A percentile compares a stretch with the other conserved stretches of the same genome.
phyloP scores from a whole-genome alignment of 2,329 filamentous ascomycete species.

The Zopfia rhizophila region DNA sequence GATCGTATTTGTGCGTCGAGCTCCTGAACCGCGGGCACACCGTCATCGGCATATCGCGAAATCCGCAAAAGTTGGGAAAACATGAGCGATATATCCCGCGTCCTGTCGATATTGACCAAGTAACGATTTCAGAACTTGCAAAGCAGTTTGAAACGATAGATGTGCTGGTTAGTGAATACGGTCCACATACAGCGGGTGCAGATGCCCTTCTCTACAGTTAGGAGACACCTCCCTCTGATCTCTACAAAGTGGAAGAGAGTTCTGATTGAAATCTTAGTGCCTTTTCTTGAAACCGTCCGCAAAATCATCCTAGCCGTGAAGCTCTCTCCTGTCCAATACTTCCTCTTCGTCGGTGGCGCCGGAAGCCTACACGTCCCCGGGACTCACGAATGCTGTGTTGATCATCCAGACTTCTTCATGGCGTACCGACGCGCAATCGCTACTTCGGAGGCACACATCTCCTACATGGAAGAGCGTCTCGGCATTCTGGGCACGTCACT shows the following conservation, averaged over 20 bases:
- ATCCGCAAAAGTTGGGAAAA: slow-evolving; percentile 42
- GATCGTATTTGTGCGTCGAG: slow-evolving; percentile 46
- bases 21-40: slow-evolving; percentile 46
- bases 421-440: slow-evolving; percentile 48
- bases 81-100: slow-evolving; percentile 42
- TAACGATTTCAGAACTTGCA: slow-evolving; percentile 37
- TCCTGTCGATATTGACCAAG: slow-evolving; percentile 36
- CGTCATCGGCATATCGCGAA: slow-evolving; percentile 47
- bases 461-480: slow-evolving; percentile 48
- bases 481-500: slow-evolving; percentile 40
- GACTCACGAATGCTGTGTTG: slow-evolving; percentile 33
- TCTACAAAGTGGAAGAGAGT: neutral
- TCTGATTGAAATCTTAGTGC: slow-evolving; percentile 32
- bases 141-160: slow-evolving; percentile 39
- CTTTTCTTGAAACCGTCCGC: slow-evolving; percentile 47
- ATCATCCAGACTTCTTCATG: slow-evolving; percentile 47
- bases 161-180: slow-evolving; percentile 46
- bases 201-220: slow-evolving; percentile 44
- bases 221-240: slow-evolving; percentile 7
- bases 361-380: slow-evolving; percentile 43
- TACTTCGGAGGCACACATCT: slow-evolving; percentile 45
- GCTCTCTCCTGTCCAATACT: slow-evolving; percentile 36
- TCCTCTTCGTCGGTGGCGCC: slow-evolving; percentile 49
- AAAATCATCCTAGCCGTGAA: slow-evolving; percentile 47
- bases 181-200: slow-evolving; percentile 43